Evolutionary conservation across 164 flowering plant genomes (phyloP).

Genomic region (Nymphaea colorata): DNA sequence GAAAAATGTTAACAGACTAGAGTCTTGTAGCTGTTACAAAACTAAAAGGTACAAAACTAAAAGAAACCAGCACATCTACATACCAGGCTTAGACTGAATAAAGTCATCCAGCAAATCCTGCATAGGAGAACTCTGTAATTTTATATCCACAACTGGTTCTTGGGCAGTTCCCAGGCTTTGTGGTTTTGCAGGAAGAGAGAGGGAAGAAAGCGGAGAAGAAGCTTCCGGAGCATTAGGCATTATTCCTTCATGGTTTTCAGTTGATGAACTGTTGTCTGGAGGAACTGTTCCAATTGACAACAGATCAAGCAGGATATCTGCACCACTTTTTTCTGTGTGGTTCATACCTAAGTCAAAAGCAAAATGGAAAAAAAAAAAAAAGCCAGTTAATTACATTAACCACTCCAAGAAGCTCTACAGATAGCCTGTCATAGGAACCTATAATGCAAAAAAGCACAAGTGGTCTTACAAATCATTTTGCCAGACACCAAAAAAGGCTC

Average conservation of each 20-base stretch:
- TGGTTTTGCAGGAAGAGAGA: slow-evolving; percentile 12
- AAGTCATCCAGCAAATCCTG: slow-evolving; percentile 81
- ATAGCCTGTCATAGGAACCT: no score
- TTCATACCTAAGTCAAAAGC: slow-evolving; percentile 26
- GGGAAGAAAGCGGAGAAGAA: slow-evolving; percentile 6
- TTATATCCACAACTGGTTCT: background rate
- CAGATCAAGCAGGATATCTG: slow-evolving; percentile 80
- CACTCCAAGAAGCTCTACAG: no score
- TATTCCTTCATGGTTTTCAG: background rate
- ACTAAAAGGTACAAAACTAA: background rate
- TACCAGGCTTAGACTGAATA: slow-evolving; percentile 32
- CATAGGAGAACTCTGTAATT: slow-evolving; percentile 41
- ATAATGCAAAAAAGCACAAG: no score
- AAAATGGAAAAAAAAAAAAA: background rate
- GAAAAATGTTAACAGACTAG: background rate
- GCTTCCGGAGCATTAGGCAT: slow-evolving; percentile 2
- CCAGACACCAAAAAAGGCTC: no score
- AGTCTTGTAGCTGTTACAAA: background rate
- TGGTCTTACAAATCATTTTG: no score
- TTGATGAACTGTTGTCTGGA: slow-evolving; percentile 31
- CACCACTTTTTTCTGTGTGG: slow-evolving; percentile 50
- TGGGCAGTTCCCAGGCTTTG: slow-evolving; percentile 1
- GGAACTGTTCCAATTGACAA: slow-evolving; percentile 70
- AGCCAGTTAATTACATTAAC: no score
- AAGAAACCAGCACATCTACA: slow-evolving; percentile 1